These are phyloP conservation scores for Penicillium freii DNA, from an alignment of 2,329 filamentous ascomycete species.

Conservation along the genomic window DNA sequence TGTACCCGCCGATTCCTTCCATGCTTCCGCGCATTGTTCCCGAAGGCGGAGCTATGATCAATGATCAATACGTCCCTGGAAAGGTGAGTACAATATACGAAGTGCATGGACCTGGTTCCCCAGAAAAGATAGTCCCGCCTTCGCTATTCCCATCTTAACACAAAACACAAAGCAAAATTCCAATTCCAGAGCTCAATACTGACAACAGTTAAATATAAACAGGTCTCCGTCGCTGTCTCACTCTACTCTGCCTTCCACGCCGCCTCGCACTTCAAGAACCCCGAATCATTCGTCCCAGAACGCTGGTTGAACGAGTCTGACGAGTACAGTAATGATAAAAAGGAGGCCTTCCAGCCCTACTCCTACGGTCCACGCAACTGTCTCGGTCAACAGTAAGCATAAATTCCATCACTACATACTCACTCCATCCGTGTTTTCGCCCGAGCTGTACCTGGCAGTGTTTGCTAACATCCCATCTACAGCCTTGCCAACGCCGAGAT, in stretches of 20 bases:
- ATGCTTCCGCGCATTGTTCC: constrained; percentile 33
- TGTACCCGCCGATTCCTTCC: constrained; percentile 31
- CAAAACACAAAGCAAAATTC: background rate
- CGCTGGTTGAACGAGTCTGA: constrained; percentile 28
- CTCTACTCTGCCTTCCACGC: constrained; percentile 14
- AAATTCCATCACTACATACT: background rate
- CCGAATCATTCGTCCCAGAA: constrained; percentile 30
- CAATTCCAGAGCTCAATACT: background rate
- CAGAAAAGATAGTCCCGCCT: background rate
- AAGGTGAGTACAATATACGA: constrained; percentile 18
- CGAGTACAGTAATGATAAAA: constrained; percentile 32
- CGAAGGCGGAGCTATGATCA: constrained; percentile 28
- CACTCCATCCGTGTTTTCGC: background rate
- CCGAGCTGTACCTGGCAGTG: background rate
- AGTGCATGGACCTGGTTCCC: background rate
- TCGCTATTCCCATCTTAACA: background rate
- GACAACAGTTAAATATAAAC: background rate
- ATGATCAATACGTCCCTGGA: constrained; percentile 26
- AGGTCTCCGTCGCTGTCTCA: constrained; percentile 20
- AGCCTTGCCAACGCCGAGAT: constrained; percentile 39
- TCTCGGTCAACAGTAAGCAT: constrained; percentile 27
- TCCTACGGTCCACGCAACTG: constrained; percentile 32
- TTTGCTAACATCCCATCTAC: background rate
- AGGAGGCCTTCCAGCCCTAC: constrained; percentile 32
- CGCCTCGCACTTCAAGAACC: constrained; percentile 18